Evolutionary conservation across 106 monocot species (phyloP).

Genomic region (Vanilla planifolia): DNA sequence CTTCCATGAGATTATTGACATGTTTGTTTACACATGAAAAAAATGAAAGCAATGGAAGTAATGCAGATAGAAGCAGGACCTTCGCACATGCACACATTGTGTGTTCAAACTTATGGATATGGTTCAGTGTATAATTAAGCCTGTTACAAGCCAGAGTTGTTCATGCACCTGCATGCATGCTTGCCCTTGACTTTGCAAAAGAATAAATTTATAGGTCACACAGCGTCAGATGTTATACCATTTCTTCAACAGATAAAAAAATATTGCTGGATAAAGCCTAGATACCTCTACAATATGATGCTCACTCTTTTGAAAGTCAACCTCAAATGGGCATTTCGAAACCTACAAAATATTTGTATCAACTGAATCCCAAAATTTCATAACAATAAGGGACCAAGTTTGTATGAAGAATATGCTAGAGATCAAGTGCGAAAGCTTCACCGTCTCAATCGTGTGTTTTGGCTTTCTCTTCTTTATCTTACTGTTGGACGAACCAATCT

Average conservation of each 20-base stretch:
- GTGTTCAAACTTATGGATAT: too few species aligned
- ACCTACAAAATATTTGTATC: constrained; percentile 26
- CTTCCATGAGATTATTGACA: too few species aligned
- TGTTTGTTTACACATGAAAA: too few species aligned
- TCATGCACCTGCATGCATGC: neutral
- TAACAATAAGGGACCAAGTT: neutral
- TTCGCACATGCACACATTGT: neutral
- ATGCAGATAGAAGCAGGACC: neutral
- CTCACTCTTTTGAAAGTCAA: constrained; percentile 26
- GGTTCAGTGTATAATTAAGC: too few species aligned
- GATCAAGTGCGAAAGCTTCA: constrained; percentile 12
- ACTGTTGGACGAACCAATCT: constrained; percentile 20
- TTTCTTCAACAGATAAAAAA: constrained; percentile 8
- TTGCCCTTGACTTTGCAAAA: neutral
- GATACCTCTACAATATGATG: constrained; percentile 50
- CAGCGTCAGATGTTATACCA: neutral
- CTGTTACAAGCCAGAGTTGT: too few species aligned
- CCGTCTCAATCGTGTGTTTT: constrained; percentile 41
- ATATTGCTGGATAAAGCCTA: neutral
- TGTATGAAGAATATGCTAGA: neutral
- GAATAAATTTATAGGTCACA: neutral
- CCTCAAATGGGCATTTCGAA: constrained; percentile 31
- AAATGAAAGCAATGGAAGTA: neutral
- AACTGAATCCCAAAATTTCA: neutral
- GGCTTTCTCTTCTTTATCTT: constrained; percentile 53